Percentiles rank a stretch among this genome's conserved stretches.
phyloP scores from a whole-genome alignment of 257 asterid genomes.

The Capsicum baccatum region DNA sequence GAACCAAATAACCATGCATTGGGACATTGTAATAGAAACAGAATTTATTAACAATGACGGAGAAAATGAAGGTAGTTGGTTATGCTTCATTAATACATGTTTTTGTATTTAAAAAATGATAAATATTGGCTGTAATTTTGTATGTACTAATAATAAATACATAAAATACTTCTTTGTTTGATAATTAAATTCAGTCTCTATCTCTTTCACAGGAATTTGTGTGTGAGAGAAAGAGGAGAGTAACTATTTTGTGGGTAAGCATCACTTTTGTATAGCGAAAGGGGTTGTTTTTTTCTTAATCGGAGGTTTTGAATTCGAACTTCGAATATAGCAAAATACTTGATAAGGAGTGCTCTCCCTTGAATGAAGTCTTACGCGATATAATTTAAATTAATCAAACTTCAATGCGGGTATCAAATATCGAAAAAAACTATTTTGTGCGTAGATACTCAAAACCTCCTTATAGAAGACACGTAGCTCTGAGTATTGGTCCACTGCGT shows the following conservation, averaged over 20 bases:
- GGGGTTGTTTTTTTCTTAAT: no score
- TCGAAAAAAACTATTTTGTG: neutral
- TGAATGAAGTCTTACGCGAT: no score
- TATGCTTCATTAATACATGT: neutral
- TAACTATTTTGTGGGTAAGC: neutral
- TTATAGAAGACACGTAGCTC: neutral
- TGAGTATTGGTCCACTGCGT: slow-evolving; percentile 20
- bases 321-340: no score
- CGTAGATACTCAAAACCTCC: neutral
- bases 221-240: neutral
- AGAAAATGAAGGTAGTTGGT: neutral
- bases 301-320: no score
- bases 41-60: neutral
- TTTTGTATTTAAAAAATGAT: neutral
- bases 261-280: no score
- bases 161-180: neutral
- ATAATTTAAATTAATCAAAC: no score
- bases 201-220: neutral
- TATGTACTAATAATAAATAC: neutral
- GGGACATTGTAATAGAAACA: neutral
- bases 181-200: neutral
- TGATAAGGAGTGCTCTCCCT: no score
- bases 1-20: neutral
- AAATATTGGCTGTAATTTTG: neutral
- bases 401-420: no score